These are phyloP conservation scores for Xylaria sp. DNA, from an alignment of 2,329 filamentous ascomycete genomes.

Conservation along the genomic window DNA sequence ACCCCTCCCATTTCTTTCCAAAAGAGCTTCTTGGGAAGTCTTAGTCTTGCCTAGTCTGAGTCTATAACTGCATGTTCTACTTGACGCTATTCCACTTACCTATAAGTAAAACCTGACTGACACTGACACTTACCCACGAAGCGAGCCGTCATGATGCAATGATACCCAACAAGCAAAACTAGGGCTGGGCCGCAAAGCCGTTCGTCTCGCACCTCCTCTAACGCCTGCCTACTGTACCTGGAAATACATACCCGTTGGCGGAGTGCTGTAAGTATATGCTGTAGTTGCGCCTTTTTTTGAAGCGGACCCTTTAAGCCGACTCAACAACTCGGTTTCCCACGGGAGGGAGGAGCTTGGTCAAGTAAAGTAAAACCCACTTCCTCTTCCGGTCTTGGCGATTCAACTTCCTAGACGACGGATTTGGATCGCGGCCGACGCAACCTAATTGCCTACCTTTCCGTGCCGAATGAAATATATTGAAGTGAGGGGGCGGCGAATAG, in stretches of 20 bases:
- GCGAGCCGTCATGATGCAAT: conserved; percentile 29
- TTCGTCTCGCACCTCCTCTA: conserved; percentile 25
- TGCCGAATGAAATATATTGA: not conserved
- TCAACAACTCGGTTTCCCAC: conserved; percentile 25
- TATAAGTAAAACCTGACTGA: no score
- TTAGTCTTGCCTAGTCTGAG: not conserved
- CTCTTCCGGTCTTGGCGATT: not conserved
- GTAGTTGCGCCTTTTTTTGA: not conserved
- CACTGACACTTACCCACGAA: conserved; percentile 20
- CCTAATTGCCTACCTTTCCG: not conserved
- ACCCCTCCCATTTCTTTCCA: not conserved
- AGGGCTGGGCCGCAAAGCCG: conserved; percentile 35
- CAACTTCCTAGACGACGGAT: not conserved
- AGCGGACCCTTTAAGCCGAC: not conserved
- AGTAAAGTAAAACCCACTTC: conserved; percentile 1
- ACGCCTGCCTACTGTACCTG: not conserved
- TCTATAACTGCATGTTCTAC: not conserved
- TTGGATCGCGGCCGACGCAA: not conserved
- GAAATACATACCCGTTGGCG: not conserved
- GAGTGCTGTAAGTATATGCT: not conserved
- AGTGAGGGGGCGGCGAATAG: not conserved
- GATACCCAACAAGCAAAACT: conserved; percentile 37
- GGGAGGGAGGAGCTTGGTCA: conserved; percentile 16
- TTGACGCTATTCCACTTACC: not conserved
- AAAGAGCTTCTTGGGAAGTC: not conserved